phyloP scores from a whole-genome alignment of 140 eudicot genomes.

The Erigeron philadelphicus region DNA sequence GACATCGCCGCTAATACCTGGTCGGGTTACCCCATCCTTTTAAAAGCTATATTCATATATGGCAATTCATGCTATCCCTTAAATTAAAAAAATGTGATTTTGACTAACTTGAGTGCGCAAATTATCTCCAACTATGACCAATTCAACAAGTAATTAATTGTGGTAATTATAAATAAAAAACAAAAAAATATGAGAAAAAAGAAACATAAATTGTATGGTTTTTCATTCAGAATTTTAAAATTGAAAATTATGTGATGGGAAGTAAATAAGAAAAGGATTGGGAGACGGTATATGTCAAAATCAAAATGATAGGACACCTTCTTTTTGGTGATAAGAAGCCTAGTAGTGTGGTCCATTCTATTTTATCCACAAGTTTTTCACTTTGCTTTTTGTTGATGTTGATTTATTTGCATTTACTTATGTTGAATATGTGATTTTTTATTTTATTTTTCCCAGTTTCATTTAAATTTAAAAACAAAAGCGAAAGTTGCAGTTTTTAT shows the following conservation, averaged over 20 bases:
- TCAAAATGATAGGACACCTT: slow-evolving; percentile 1
- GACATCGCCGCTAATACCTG: no score
- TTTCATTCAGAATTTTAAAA: neutral
- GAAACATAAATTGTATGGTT: neutral
- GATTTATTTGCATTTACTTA: neutral
- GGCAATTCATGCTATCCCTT: no score
- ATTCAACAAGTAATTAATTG: no score
- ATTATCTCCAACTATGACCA: no score
- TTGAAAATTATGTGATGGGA: neutral
- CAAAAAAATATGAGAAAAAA: neutral
- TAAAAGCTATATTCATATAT: no score
- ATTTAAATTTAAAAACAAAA: no score
- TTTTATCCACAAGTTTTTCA: slow-evolving; percentile 7
- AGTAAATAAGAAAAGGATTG: neutral
- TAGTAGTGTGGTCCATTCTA: slow-evolving; percentile 12
- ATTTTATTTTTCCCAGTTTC: neutral
- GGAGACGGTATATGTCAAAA: neutral
- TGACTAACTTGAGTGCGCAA: no score
- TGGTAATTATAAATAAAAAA: no score
- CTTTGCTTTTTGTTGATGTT: slow-evolving; percentile 2
- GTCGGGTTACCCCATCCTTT: no score
- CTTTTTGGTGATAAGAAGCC: neutral
- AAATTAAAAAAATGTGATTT: no score
- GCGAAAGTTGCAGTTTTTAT: no score
- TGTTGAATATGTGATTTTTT: neutral